A percentile compares a stretch with the other conserved stretches of the same genome.
Evolutionary conservation across 2,329 filamentous ascomycete genomes (phyloP).

Genomic region (Chaetomium sp.): DNA sequence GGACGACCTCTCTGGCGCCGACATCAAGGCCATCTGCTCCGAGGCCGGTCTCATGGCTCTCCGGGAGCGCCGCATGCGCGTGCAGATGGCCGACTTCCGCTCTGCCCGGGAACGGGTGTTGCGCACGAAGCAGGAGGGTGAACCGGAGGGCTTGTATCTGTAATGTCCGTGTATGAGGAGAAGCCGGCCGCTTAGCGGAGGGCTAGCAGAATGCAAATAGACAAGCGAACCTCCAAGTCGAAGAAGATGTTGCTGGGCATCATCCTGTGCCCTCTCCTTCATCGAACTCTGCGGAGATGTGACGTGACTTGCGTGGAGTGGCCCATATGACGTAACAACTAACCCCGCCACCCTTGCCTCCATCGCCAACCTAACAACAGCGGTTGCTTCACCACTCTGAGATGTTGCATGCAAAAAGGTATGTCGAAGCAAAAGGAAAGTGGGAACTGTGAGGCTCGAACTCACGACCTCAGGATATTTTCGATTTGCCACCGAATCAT

Average conservation of each 20-base stretch:
- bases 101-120: constrained; percentile 89
- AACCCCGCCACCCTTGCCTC: too few relatives aligned
- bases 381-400: not conserved
- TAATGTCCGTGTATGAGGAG: constrained; percentile 51
- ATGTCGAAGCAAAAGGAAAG: not conserved
- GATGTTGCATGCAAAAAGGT: not conserved
- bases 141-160: constrained; percentile 98
- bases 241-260: not conserved
- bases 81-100: constrained; percentile 98
- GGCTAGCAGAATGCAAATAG: constrained; percentile 22
- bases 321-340: not conserved
- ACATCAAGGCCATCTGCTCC: constrained; percentile 98
- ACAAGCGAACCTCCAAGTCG: constrained; percentile 15
- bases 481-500: constrained; percentile 30
- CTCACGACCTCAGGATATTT: constrained; percentile 38
- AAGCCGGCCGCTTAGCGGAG: constrained; percentile 1
- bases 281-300: not conserved
- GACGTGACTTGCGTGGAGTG: not conserved
- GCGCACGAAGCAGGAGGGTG: constrained; percentile 98
- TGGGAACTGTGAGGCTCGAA: constrained; percentile 38
- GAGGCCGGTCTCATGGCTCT: constrained; percentile 94
- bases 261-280: not conserved
- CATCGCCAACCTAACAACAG: not conserved
- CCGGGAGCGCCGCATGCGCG: constrained; percentile 92
- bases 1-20: constrained; percentile 93